phyloP scores from a whole-genome alignment of 441 rosid species.

The Adansonia grandidieri region DNA sequence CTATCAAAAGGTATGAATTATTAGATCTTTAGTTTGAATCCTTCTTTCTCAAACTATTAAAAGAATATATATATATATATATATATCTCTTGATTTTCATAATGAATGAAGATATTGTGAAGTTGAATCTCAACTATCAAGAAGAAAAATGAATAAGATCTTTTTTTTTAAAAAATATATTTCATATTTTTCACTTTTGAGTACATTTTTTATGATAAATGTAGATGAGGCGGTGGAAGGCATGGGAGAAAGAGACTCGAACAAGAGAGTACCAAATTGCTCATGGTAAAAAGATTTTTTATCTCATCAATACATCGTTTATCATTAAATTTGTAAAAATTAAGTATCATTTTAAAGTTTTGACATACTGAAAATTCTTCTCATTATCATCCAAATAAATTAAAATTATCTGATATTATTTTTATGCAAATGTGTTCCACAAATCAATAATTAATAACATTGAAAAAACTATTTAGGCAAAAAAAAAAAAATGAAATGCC shows the following conservation, averaged over 20 bases:
- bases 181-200: not conserved
- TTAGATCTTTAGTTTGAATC: not conserved
- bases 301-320: too few species aligned
- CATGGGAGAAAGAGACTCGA: slow-evolving; percentile 50
- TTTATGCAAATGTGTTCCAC: not conserved
- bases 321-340: too few species aligned
- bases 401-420: not conserved
- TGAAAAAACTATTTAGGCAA: too few species aligned
- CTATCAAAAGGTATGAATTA: too few species aligned
- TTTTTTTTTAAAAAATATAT: not conserved
- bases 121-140: too few species aligned
- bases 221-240: slow-evolving; percentile 51
- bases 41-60: not conserved
- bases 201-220: not conserved
- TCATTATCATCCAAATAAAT: not conserved
- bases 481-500: not conserved
- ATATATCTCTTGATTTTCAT: not conserved
- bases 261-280: slow-evolving; percentile 45
- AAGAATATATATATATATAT: not conserved
- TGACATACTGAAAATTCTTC: too few species aligned
- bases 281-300: slow-evolving; percentile 31
- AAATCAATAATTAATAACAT: not conserved
- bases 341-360: too few species aligned
- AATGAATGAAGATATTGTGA: not conserved
- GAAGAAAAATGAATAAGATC: too few species aligned